A percentile compares a stretch with the other conserved stretches of the same genome.
These are phyloP conservation scores for Ramaria sp. DNA, from an alignment of 768 basidiomycete species.

Conservation along the genomic window DNA sequence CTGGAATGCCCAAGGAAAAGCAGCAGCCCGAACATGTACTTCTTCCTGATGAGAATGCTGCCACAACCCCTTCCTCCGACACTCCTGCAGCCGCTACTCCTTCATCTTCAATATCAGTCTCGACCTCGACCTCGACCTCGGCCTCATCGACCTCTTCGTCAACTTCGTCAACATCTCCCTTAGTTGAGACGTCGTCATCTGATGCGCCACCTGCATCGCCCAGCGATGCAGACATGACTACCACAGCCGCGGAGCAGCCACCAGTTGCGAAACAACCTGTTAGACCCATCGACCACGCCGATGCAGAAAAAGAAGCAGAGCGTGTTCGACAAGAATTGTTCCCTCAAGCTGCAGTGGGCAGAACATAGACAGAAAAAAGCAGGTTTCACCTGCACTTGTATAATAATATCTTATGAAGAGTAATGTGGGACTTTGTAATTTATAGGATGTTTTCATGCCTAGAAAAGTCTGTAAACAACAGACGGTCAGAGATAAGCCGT, in stretches of 20 bases:
- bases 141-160: not conserved
- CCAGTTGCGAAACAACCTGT: not conserved
- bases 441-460: too few species aligned
- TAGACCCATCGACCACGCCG: constrained; percentile 22
- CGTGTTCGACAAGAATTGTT: constrained; percentile 27
- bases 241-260: not conserved
- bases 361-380: not conserved
- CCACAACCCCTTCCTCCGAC: not conserved
- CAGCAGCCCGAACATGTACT: constrained; percentile 10
- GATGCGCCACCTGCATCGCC: not conserved
- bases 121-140: not conserved
- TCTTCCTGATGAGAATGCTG: not conserved
- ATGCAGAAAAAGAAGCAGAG: constrained; percentile 27
- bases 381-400: too few species aligned
- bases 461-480: too few species aligned
- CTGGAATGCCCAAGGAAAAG: not conserved
- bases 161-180: not conserved
- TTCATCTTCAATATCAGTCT: not conserved
- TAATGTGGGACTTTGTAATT: too few species aligned
- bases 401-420: too few species aligned
- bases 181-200: not conserved
- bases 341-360: constrained; percentile 16
- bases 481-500: too few species aligned
- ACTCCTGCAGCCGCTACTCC: not conserved
- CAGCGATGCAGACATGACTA: not conserved